Conservation (phyloP, 2,329 filamentous ascomycete genomes). For the Ophiostoma sp. region DNA sequence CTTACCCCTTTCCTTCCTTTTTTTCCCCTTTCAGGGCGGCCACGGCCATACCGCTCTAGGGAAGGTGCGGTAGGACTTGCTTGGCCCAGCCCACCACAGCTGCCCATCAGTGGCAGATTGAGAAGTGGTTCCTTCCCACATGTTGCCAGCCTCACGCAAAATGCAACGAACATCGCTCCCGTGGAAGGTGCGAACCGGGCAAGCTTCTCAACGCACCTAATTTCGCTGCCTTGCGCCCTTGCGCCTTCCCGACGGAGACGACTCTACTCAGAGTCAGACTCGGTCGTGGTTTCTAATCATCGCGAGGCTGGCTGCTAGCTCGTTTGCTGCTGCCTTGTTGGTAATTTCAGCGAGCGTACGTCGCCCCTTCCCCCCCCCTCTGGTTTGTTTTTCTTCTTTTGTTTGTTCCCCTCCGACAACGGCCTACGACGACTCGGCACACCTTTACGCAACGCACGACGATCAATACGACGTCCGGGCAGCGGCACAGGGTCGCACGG, state of each 20-base stretch:
- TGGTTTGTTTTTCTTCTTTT: neutral
- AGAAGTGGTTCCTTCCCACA: slow-evolving; percentile 6
- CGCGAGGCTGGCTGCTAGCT: neutral
- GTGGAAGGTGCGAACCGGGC: slow-evolving; percentile 9
- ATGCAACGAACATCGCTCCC: neutral
- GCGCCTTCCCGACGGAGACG: slow-evolving; percentile 14
- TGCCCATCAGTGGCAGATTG: neutral
- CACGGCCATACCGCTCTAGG: slow-evolving; percentile 19
- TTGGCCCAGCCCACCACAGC: neutral
- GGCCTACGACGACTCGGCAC: neutral
- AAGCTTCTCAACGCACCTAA: slow-evolving; percentile 11
- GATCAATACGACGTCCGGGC: slow-evolving; percentile 15
- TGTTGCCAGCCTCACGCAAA: slow-evolving; percentile 17
- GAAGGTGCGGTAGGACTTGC: slow-evolving; percentile 21
- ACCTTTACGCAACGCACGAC: neutral
- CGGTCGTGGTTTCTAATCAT: slow-evolving; percentile 22
- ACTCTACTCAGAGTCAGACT: neutral
- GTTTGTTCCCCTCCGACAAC: neutral
- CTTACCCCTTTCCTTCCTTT: slow-evolving; percentile 14
- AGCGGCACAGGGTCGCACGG: neutral
- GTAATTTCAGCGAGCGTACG: slow-evolving; percentile 5
- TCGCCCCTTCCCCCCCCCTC: neutral
- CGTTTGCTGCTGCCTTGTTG: slow-evolving; percentile 16
- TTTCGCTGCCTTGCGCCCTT: slow-evolving; percentile 9
- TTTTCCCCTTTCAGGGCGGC: slow-evolving; percentile 21